Evolutionary conservation across 2,329 filamentous ascomycete species (phyloP).

Genomic region (Lasiodiplodia hormozganensis): DNA sequence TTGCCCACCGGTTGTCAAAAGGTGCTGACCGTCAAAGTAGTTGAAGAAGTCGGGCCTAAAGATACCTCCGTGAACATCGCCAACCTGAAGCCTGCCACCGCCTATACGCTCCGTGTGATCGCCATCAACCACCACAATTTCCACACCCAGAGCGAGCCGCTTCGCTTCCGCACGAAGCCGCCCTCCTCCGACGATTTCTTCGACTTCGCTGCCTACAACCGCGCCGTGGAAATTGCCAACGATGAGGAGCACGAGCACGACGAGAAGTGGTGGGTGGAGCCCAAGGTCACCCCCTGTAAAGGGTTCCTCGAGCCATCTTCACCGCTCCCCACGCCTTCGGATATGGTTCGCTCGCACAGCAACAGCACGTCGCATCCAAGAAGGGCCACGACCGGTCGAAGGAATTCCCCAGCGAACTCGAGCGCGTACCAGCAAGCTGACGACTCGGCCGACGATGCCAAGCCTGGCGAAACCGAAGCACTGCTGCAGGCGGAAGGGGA

Average conservation of each 20-base stretch:
- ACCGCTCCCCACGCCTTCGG: constrained; percentile 65
- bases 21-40: constrained; percentile 51
- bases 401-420: constrained; percentile 70
- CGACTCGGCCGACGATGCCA: constrained; percentile 14
- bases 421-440: constrained; percentile 15
- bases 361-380: constrained; percentile 61
- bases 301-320: constrained; percentile 66
- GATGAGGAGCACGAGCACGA: constrained; percentile 41
- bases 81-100: constrained; percentile 82
- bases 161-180: constrained; percentile 76
- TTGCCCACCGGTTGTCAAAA: no score
- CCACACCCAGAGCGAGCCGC: constrained; percentile 83
- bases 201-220: constrained; percentile 59
- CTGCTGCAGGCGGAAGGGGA: constrained; percentile 82
- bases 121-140: constrained; percentile 92
- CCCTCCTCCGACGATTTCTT: constrained; percentile 53
- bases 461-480: constrained; percentile 68
- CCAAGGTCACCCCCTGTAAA: constrained; percentile 60
- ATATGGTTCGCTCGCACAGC: constrained; percentile 71
- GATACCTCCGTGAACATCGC: constrained; percentile 92
- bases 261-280: constrained; percentile 58
- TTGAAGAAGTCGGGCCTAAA: constrained; percentile 81
- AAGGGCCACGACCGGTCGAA: constrained; percentile 74
- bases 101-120: constrained; percentile 92
- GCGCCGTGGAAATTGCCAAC: constrained; percentile 32